Evolutionary conservation across 2,329 filamentous ascomycete genomes (phyloP), one percentile per base, ranked within the genome.

Genomic region (Venturia nashicola): DNA sequence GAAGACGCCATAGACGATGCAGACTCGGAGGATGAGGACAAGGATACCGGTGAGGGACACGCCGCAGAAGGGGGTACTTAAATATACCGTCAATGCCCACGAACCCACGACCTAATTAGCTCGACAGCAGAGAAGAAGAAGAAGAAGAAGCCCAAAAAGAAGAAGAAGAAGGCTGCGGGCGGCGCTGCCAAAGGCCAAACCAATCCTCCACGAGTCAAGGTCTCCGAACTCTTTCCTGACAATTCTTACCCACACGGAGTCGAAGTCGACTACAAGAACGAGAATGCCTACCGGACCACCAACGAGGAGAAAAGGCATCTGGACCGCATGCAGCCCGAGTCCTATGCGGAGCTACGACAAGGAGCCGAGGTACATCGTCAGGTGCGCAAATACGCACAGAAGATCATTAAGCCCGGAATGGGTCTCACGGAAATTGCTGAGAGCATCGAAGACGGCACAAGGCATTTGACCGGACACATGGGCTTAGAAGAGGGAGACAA

Each of bases 361-460:
- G 90, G 85, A 59, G 89, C 90, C n/a, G 90, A 95, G 76, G 84
- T 90, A n/a, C 91, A 96, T 74, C 86, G 91, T 64, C 89, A 95
- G 73, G 90, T 94, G 65, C 86, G 91, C 61, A 86, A 91, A 74
- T 92, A 89, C 82, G 90, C 89, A 3, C 86, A 90, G 76, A 86
- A 87, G 73, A 86, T 82, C 71, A 89, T 94, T 72, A 88, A 88
- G 78, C 91, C 91, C 0, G 91, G 91, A 59, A 86, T 90, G 80
- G 84, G 82, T 7, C 77, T 96, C 72, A 91, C 87, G 2, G 86
- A 91, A 74, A 93, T 95, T 68, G 89, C 90, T 9, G 87, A 93
- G 72, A 87, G 86, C n/a, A 95, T 96, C 69, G 91, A 95, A 75
- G 85, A 93, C 72, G 83, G 88, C 61, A 89, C 94, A 43, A 84